phyloP scores from a whole-genome alignment of 192 early-diverging fungal genomes.

The Backusella westeae region DNA sequence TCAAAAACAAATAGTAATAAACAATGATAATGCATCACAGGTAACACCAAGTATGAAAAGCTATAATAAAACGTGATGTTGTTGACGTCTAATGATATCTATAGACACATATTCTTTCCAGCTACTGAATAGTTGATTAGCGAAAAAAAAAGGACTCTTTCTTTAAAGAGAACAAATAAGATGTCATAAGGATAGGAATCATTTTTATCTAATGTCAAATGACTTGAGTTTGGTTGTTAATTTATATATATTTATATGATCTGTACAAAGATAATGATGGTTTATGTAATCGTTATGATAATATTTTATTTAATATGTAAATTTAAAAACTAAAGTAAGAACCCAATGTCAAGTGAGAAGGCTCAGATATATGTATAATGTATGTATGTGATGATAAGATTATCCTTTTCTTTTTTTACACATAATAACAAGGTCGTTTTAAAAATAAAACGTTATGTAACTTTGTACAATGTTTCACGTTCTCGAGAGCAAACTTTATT shows the following conservation, averaged over 20 bases:
- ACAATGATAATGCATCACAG: not conserved
- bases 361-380: not conserved
- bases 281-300: not conserved
- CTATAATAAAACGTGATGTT: not conserved
- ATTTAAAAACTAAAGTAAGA: not conserved
- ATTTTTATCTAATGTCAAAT: not conserved
- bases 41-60: not conserved
- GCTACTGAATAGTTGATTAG: not conserved
- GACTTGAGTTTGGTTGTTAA: not conserved
- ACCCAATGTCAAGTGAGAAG: not conserved
- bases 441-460: not conserved
- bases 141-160: not conserved
- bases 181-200: not conserved
- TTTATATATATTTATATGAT: not conserved
- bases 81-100: not conserved
- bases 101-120: not conserved
- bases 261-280: not conserved
- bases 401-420: not conserved
- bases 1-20: constrained; percentile 1
- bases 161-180: not conserved
- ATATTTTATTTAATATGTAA: not conserved
- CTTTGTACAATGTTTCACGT: not conserved
- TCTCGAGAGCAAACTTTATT: not conserved
- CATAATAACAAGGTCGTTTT: not conserved
- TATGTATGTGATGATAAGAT: not conserved